A percentile compares a stretch with the other conserved stretches of the same genome.
phyloP scores from a whole-genome alignment of 768 basidiomycete genomes.

The Boletus rufocinnamomeus region DNA sequence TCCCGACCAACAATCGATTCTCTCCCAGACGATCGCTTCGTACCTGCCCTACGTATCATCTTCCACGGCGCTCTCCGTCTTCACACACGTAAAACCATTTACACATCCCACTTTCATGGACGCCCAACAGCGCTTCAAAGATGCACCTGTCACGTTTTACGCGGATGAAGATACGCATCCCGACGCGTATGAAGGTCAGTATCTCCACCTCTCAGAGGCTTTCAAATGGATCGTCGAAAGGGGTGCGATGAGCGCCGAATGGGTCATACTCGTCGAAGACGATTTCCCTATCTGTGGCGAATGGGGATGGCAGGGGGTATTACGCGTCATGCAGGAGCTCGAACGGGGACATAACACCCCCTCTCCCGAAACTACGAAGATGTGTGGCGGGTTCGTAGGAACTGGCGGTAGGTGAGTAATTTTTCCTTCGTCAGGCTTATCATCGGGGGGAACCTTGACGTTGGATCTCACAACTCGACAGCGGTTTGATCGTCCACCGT shows the following conservation, averaged over 20 bases:
- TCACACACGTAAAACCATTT: slow-evolving; percentile 35
- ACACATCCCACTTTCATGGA: slow-evolving; percentile 36
- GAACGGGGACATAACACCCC: slow-evolving; percentile 20
- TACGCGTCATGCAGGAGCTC: slow-evolving; percentile 36
- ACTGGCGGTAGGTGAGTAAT: slow-evolving; percentile 42
- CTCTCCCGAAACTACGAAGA: slow-evolving; percentile 17
- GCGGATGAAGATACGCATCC: slow-evolving; percentile 35
- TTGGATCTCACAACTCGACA: slow-evolving; percentile 15
- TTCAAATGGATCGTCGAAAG: slow-evolving; percentile 38
- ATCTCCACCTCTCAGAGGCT: slow-evolving; percentile 45
- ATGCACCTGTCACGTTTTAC: slow-evolving; percentile 26
- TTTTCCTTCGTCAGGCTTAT: neutral
- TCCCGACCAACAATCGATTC: slow-evolving; percentile 23
- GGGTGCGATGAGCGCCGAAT: slow-evolving; percentile 33
- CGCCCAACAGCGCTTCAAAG: slow-evolving; percentile 28
- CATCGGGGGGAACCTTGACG: neutral
- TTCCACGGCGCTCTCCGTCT: slow-evolving; percentile 38
- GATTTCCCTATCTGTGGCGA: slow-evolving; percentile 45
- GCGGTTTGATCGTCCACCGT: slow-evolving; percentile 45
- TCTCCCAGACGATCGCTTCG: slow-evolving; percentile 40
- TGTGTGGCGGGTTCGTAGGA: slow-evolving; percentile 42
- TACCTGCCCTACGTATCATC: slow-evolving; percentile 38
- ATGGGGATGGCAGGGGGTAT: slow-evolving; percentile 38
- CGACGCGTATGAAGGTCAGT: slow-evolving; percentile 33
- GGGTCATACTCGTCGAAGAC: slow-evolving; percentile 47